Evolutionary conservation across 2,329 filamentous ascomycete genomes (phyloP).

Genomic region (Fusarium sp.): DNA sequence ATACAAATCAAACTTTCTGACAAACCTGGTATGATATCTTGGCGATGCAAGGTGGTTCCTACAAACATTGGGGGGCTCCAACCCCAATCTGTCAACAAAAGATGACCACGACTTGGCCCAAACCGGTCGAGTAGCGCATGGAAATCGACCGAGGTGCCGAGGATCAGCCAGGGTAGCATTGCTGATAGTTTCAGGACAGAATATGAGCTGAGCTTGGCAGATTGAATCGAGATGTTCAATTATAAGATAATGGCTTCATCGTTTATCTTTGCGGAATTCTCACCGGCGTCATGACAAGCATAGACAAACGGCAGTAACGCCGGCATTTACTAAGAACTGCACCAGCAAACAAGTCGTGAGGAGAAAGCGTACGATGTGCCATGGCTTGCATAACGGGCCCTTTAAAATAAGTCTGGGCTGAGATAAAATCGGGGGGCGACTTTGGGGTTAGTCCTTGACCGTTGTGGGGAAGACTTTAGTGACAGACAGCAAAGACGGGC

Average conservation of each 20-base stretch:
- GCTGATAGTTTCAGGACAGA: not conserved
- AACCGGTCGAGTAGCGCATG: constrained; percentile 7
- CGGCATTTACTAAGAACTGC: not conserved
- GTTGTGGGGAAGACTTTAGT: constrained; percentile 16
- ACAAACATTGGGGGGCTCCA: constrained; percentile 22
- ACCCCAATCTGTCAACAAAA: constrained; percentile 16
- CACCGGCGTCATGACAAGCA: not conserved
- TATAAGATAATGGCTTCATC: not conserved
- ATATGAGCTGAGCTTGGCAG: not conserved
- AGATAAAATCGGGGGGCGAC: constrained; percentile 9
- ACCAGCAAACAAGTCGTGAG: not conserved
- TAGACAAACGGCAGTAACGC: not conserved
- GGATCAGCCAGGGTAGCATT: constrained; percentile 4
- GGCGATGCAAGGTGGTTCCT: constrained; percentile 5
- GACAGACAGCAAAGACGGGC: not conserved
- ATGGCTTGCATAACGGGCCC: constrained; percentile 3
- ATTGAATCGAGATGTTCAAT: not conserved
- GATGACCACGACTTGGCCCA: not conserved
- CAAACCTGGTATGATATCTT: not conserved
- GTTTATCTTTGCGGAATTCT: not conserved
- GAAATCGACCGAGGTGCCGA: constrained; percentile 24
- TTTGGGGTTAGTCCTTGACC: constrained; percentile 17
- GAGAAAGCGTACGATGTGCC: not conserved
- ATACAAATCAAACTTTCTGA: not conserved
- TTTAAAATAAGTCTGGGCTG: constrained; percentile 29